These are phyloP conservation scores for Cenchrus americanus DNA, from an alignment of 176 grass and related monocot genomes.

Conservation along the genomic window DNA sequence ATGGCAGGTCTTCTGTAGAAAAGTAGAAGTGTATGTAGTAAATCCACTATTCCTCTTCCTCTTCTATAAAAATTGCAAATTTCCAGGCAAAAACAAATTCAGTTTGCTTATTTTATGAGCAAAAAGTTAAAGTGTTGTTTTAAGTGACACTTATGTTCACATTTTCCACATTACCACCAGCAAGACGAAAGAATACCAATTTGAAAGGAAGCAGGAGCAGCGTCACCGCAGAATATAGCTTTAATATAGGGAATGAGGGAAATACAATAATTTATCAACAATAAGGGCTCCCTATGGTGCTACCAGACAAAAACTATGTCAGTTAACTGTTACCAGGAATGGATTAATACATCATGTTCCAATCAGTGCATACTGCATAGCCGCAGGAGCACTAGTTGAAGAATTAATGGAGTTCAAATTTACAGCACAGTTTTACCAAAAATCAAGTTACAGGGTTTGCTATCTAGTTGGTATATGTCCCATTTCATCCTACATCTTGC, in stretches of 20 bases:
- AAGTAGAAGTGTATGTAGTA: neutral
- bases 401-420: slow-evolving; percentile 18
- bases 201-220: neutral
- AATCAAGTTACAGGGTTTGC: slow-evolving; percentile 13
- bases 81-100: neutral
- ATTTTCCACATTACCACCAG: neutral
- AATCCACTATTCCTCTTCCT: neutral
- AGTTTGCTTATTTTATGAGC: neutral
- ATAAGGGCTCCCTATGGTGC: neutral
- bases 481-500: slow-evolving; percentile 40
- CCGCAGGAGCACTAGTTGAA: neutral
- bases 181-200: neutral
- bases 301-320: slow-evolving; percentile 2
- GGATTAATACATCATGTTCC: slow-evolving; percentile 19
- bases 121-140: neutral
- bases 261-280: neutral
- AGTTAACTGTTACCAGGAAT: neutral
- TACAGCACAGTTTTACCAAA: slow-evolving; percentile 43
- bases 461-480: slow-evolving; percentile 32
- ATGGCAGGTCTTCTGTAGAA: neutral
- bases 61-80: neutral
- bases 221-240: neutral
- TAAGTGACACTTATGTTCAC: neutral
- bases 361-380: slow-evolving; percentile 3
- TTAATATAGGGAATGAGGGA: neutral